A percentile compares a stretch with the other conserved stretches of the same genome.
These are phyloP conservation scores for Komagataella ulmi DNA, from an alignment of 805 yeast genomes.

Conservation along the genomic window DNA sequence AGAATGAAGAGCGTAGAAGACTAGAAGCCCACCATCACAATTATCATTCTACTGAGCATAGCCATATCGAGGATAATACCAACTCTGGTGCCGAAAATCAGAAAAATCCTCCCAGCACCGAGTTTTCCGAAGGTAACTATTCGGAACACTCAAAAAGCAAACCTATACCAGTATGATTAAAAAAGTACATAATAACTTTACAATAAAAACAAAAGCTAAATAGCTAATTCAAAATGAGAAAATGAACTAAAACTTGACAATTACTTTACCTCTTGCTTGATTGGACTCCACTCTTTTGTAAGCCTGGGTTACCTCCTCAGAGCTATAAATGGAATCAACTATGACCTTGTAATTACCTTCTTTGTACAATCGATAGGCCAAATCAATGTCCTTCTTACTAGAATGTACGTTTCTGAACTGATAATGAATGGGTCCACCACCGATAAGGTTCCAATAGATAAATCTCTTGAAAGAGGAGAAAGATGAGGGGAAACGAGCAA, in stretches of 20 bases:
- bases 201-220: background rate
- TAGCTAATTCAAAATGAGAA: background rate
- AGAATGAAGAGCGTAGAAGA: slow-evolving; percentile 1
- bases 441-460: slow-evolving; percentile 1
- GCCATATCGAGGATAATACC: background rate
- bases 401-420: background rate
- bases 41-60: background rate
- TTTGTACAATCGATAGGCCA: slow-evolving; percentile 30
- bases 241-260: slow-evolving; percentile 17
- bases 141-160: slow-evolving; percentile 14
- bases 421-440: background rate
- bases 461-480: slow-evolving; percentile 3
- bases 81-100: background rate
- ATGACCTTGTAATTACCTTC: slow-evolving; percentile 28
- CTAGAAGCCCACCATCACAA: background rate
- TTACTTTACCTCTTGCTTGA: slow-evolving; percentile 54
- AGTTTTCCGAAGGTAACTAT: slow-evolving; percentile 13
- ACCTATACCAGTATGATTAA: slow-evolving; percentile 8
- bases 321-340: slow-evolving; percentile 39
- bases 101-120: background rate
- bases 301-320: slow-evolving; percentile 38
- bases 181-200: slow-evolving; percentile 1
- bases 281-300: slow-evolving; percentile 30
- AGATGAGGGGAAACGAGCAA: slow-evolving; percentile 2
- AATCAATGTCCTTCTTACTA: background rate